Percentiles rank a stretch among this genome's conserved stretches.
phyloP scores from a whole-genome alignment of 2,329 filamentous ascomycete genomes.

The Fusarium floridanum region DNA sequence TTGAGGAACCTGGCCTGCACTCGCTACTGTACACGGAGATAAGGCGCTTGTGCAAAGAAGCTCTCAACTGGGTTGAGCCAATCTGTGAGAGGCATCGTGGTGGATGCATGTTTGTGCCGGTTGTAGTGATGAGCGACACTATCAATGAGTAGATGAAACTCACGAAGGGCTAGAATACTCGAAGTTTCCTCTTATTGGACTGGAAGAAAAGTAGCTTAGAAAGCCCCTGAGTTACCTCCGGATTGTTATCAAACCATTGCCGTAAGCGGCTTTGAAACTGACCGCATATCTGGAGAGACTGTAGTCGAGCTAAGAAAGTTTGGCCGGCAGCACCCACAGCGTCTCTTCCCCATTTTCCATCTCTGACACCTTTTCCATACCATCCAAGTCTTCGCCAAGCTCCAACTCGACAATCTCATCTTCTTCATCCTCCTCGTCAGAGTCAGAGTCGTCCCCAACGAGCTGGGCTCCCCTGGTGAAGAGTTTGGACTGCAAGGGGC shows the following conservation, averaged over 20 bases:
- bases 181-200: accelerated
- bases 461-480: not conserved
- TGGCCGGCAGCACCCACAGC: not conserved
- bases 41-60: accelerated
- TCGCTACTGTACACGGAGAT: not conserved
- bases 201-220: too few relatives aligned
- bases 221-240: not conserved
- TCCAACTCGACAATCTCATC: not conserved
- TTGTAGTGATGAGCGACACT: not conserved
- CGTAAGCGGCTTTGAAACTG: not conserved
- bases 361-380: not conserved
- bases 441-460: not conserved
- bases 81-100: not conserved
- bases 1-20: not conserved
- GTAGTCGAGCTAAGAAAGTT: not conserved
- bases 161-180: not conserved
- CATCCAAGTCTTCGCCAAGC: not conserved
- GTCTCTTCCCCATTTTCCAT: not conserved
- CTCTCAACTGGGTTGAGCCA: not conserved
- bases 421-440: not conserved
- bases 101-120: not conserved
- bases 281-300: not conserved
- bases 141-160: too few relatives aligned
- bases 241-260: not conserved
- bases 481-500: not conserved